Evolutionary conservation across 768 basidiomycete genomes (phyloP), one percentile per base, ranked within the genome.

Genomic region (Phallus indusiatus): DNA sequence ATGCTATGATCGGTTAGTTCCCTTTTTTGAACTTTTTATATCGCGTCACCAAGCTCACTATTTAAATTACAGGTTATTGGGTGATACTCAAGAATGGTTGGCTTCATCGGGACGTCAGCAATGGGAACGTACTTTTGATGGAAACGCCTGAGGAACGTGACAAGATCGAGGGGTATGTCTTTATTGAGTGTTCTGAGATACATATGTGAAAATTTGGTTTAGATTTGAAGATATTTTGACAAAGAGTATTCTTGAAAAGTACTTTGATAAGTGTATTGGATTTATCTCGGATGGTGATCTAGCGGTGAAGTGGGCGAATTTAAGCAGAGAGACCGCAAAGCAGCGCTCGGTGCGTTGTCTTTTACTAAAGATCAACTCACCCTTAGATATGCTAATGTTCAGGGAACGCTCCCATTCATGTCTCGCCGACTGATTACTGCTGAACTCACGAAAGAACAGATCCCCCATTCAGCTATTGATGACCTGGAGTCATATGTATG

Each of bases 81-180:
- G 35, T 46, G 5, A 42, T 60, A 21, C 57, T 55, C 47, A 36
- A 49, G 28, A 42, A n/a, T 5, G 55, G 60, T 5, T 58, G 35
- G 35, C 37, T 60, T 46, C 60, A 60, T 36, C 35, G 54, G n/a
- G 60, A 60, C 17, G 55, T 60, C 16, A 60, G 55, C 42, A 48
- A 47, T 16, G 55, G 60, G 21, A 58, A 57, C 33, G 37, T 60
- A 10, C 28, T 58, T 55, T 17, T 55, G 12, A 49, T 60, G 42
- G 33, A 60, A 42, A 42, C 42, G 42, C 42, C 42, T 11, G n/a
- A 55, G 10, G n/a, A 42, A 17, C 33, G 54, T 24, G 20, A 55
- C 6, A 36, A n/a, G 17, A 46, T 55, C 14, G 22, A 8, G 4
- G 54, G 28, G 54, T 55, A 55, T 18, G 54, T 36, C 5, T n/a